Evolutionary conservation across 108 stramenopile species (phyloP).

Genomic region (Aureococcus anophagefferens): DNA sequence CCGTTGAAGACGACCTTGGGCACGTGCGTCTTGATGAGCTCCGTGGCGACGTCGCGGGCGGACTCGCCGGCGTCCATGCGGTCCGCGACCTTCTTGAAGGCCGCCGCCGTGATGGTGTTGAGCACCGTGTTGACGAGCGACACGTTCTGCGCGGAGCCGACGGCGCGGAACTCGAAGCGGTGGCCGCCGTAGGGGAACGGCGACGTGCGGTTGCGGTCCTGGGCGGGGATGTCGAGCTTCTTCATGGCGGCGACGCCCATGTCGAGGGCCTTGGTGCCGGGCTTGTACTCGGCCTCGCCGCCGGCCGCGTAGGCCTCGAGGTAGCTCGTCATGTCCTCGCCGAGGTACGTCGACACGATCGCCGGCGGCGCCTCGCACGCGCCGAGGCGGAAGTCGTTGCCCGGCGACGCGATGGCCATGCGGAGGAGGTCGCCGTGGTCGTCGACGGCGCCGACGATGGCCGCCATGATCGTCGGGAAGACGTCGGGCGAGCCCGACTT

Average conservation of each 20-base stretch:
- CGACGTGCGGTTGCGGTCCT: slow-evolving; percentile 91
- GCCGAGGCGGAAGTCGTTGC: slow-evolving; percentile 92
- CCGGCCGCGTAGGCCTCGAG: slow-evolving; percentile 71
- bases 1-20: slow-evolving; percentile 85
- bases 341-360: slow-evolving; percentile 86
- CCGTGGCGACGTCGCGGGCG: slow-evolving; percentile 57
- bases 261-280: slow-evolving; percentile 61
- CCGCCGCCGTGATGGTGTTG: slow-evolving; percentile 80
- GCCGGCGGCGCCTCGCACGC: slow-evolving; percentile 92
- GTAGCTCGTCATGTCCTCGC: slow-evolving; percentile 75
- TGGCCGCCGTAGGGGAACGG: slow-evolving; percentile 89
- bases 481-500: slow-evolving; percentile 61
- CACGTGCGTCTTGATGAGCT: slow-evolving; percentile 67
- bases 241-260: slow-evolving; percentile 64
- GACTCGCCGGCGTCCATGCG: slow-evolving; percentile 68
- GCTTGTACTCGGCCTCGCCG: slow-evolving; percentile 51
- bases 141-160: slow-evolving; percentile 84
- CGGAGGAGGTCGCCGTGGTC: slow-evolving; percentile 91
- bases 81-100: slow-evolving; percentile 77
- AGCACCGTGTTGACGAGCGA: slow-evolving; percentile 87
- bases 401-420: slow-evolving; percentile 75
- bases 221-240: slow-evolving; percentile 77
- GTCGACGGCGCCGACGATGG: slow-evolving; percentile 75
- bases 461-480: slow-evolving; percentile 83
- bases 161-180: slow-evolving; percentile 91